phyloP scores from a whole-genome alignment of 2,329 filamentous ascomycete species.

The Pleoardoris graminearum region DNA sequence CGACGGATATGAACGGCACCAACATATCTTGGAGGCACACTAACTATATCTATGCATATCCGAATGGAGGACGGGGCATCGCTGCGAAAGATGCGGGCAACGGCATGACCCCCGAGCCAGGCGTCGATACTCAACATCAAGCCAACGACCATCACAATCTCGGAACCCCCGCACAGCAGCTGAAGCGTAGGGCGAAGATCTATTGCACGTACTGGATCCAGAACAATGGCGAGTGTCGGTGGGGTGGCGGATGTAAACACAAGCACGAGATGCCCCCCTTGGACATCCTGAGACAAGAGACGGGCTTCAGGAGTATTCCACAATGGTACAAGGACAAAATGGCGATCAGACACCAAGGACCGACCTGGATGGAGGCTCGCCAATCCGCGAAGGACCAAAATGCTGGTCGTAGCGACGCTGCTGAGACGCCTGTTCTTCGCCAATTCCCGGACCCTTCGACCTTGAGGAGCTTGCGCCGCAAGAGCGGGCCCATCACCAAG shows the following conservation, averaged over 20 bases:
- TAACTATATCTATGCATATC: neutral
- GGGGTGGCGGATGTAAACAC: slow-evolving; percentile 84
- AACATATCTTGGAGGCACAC: neutral
- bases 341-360: slow-evolving; percentile 23
- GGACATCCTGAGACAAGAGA: slow-evolving; percentile 65
- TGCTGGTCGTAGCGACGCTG: neutral
- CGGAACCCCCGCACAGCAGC: neutral
- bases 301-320: slow-evolving; percentile 63
- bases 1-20: neutral
- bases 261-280: slow-evolving; percentile 89
- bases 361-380: slow-evolving; percentile 32
- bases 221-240: slow-evolving; percentile 81
- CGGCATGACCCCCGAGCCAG: neutral
- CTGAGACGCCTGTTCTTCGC: slow-evolving; percentile 2
- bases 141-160: no score
- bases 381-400: slow-evolving; percentile 5
- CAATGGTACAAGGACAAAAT: slow-evolving; percentile 60
- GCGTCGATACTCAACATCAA: neutral
- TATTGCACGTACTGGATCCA: slow-evolving; percentile 92
- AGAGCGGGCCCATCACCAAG: neutral
- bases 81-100: neutral
- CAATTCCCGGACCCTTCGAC: slow-evolving; percentile 15
- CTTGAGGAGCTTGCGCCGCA: neutral
- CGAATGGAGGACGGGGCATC: neutral
- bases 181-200: neutral